These are phyloP conservation scores for Termitomyces eurrhizus DNA, from an alignment of 768 basidiomycete species.

Conservation along the genomic window DNA sequence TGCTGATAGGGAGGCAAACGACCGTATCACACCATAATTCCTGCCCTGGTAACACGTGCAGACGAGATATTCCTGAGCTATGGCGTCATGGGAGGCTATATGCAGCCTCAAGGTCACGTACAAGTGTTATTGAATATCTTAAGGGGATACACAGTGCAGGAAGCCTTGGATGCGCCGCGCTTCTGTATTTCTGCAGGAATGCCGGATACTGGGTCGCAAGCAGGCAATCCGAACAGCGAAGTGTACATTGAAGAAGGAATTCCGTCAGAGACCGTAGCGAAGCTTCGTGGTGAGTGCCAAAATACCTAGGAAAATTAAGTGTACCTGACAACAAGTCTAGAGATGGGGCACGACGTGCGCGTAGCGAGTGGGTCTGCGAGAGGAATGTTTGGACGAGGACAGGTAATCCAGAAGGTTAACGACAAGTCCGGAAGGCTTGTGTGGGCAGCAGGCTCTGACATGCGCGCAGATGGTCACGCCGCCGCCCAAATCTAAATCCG, in stretches of 20 bases:
- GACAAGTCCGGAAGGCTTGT: conserved; percentile 67
- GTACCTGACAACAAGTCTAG: conserved; percentile 32
- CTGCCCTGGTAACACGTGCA: conserved; percentile 74
- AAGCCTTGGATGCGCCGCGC: conserved; percentile 89
- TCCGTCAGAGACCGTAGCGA: conserved; percentile 51
- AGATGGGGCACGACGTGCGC: conserved; percentile 87
- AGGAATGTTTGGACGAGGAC: conserved; percentile 75
- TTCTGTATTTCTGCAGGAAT: conserved; percentile 92
- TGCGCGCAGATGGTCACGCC: conserved; percentile 85
- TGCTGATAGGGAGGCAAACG: conserved; percentile 69
- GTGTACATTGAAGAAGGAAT: conserved; percentile 91
- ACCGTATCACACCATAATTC: conserved; percentile 90
- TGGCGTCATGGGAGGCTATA: conserved; percentile 91
- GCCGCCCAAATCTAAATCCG: conserved; percentile 68
- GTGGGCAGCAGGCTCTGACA: conserved; percentile 95
- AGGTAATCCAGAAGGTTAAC: conserved; percentile 81
- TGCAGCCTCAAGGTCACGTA: conserved; percentile 97
- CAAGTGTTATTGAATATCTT: conserved; percentile 92
- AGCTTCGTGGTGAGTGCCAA: conserved; percentile 55
- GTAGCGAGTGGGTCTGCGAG: conserved; percentile 56
- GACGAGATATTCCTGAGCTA: conserved; percentile 85
- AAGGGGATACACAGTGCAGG: conserved; percentile 82
- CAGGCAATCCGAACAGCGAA: conserved; percentile 74
- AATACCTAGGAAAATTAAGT: background rate
- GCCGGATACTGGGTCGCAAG: conserved; percentile 52